Evolutionary conservation across 2,329 filamentous ascomycete genomes (phyloP).

Genomic region (Aschersonia sp.): DNA sequence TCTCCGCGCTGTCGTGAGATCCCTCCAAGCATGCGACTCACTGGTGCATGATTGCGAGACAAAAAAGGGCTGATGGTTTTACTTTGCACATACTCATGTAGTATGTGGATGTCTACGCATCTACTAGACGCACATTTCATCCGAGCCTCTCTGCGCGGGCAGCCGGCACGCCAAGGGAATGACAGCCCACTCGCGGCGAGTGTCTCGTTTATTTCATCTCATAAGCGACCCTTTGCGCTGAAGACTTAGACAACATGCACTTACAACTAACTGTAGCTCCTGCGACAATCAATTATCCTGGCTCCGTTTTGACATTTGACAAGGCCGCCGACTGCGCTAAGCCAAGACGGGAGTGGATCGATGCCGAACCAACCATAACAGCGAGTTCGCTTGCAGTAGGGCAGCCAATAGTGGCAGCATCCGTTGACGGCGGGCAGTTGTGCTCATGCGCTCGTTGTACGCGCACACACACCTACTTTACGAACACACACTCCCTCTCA

Average conservation of each 20-base stretch:
- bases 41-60: not conserved
- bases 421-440: not conserved
- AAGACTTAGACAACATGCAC: not conserved
- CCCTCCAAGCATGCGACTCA: not conserved
- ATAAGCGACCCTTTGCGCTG: too few species aligned
- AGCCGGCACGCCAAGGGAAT: too few species aligned
- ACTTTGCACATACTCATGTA: not conserved
- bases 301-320: not conserved
- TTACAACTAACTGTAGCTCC: not conserved
- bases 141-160: too few species aligned
- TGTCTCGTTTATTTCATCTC: too few species aligned
- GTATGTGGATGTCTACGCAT: not conserved
- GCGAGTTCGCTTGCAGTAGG: not conserved
- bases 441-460: too few species aligned
- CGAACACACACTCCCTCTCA: too few species aligned
- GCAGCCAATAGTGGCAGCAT: not conserved
- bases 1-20: not conserved
- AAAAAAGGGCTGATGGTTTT: not conserved
- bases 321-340: not conserved
- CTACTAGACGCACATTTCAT: too few species aligned
- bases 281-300: not conserved
- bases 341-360: not conserved
- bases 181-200: too few species aligned
- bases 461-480: not conserved
- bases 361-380: slow-evolving; percentile 1